Base-by-base conservation (phyloP, 106 monocot species). In the Dioscorea dumetorum region DNA sequence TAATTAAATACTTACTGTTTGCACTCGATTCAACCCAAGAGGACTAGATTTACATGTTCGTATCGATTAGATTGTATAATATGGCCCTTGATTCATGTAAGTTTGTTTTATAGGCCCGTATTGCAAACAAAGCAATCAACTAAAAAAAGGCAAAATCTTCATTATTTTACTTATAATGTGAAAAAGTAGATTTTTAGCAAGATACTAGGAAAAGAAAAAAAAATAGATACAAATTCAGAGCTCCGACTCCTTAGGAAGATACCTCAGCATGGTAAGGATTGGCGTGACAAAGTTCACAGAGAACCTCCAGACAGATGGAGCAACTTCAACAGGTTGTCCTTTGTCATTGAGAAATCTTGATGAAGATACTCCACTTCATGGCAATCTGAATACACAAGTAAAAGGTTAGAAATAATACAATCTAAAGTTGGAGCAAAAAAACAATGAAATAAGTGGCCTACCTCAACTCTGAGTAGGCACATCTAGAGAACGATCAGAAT, bases 381-480 rank as follows among this genome's bases (percentile, higher is more conserved):
- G 15, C 54, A 56, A 56, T 19, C 54, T 56, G 54, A 56, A 13
- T 56, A 18, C 19, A 56, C 5, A 18, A 41, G 5, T 41, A 41
- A 10, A 41, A 41, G 41, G 41, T 41, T 41, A 41, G 41, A 41
- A 41, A 8, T 1, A 10, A 6, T 41, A 41, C 41, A 41, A 41
- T 6, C 0, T 10, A 2, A 41, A 41, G 9, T 10, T 10, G 10
- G 41, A 10, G 5, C 41, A 9, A 56, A 14, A 7, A 34, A 56
- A 2, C 3, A 18, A 22, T 22, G 15, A 20, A 54, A 12, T 18
- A 18, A 28, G 28, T 9, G 56, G 73, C 4, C 34, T 64, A 82
- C 82, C 82, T 77, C 73, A 73, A 41, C 34, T 72, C 33, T 64
- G 31, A 60, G 60, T 22, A 16, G 67, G 65, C 31, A 66, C 66